phyloP scores from a whole-genome alignment of 768 basidiomycete genomes.

The Nidula microcarpa region DNA sequence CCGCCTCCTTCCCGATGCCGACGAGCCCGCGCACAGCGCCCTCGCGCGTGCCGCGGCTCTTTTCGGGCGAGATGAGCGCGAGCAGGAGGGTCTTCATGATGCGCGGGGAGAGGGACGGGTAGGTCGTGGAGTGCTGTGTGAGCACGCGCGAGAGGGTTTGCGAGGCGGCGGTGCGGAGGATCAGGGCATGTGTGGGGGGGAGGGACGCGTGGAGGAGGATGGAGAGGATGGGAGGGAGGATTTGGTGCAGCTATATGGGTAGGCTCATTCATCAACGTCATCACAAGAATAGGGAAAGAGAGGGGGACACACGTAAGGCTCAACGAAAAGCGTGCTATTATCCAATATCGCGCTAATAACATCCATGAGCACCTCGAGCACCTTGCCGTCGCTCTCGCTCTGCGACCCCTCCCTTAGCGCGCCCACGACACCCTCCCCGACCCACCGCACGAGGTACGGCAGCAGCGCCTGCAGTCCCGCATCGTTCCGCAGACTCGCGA shows the following conservation, averaged over 20 bases:
- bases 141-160: slow-evolving; percentile 82
- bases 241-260: slow-evolving; percentile 78
- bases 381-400: slow-evolving; percentile 61
- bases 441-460: slow-evolving; percentile 94
- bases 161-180: slow-evolving; percentile 77
- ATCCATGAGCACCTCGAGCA: slow-evolving; percentile 80
- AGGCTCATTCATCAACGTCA: too few relatives aligned
- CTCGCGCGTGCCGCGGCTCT: slow-evolving; percentile 79
- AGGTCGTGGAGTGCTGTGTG: slow-evolving; percentile 82
- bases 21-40: slow-evolving; percentile 87
- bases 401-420: slow-evolving; percentile 56
- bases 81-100: slow-evolving; percentile 93
- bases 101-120: slow-evolving; percentile 81
- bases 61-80: slow-evolving; percentile 71
- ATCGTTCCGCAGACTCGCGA: slow-evolving; percentile 85
- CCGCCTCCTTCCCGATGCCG: slow-evolving; percentile 82
- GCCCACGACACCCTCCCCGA: slow-evolving; percentile 80
- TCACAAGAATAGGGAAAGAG: not conserved
- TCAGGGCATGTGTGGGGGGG: slow-evolving; percentile 64
- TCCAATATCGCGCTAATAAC: slow-evolving; percentile 82
- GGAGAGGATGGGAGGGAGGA: slow-evolving; percentile 89
- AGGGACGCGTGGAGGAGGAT: slow-evolving; percentile 86
- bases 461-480: slow-evolving; percentile 89
- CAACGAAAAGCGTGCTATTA: slow-evolving; percentile 87
- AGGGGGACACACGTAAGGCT: slow-evolving; percentile 81